Base-by-base conservation (phyloP, 106 monocot species). In the Dendrobium nobile region DNA sequence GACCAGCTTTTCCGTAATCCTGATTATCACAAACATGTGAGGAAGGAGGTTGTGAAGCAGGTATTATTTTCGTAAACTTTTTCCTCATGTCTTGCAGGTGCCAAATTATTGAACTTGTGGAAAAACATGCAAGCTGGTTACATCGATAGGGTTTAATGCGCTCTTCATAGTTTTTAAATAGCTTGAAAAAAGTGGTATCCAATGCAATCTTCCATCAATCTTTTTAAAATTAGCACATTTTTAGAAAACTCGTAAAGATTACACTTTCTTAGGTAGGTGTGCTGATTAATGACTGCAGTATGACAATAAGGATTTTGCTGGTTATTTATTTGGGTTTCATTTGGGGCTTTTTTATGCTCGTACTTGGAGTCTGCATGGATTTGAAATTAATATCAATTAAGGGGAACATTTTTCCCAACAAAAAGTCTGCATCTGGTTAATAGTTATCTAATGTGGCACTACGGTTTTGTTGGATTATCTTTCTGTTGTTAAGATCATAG, bases 1-100 rank as follows among this genome's bases (percentile, higher is more conserved):
- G 96, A 96, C 87, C 96, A 96, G 79, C 85, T 96, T 45, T 96
- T 91, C 75, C 91, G 91, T 26, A 96, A 93, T 79, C 96, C 96
- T 77, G 93, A 93, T 20, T 90, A 96, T 84, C 96, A 96, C 81
- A 93, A 88, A 72, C 91, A 93, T 88, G 89, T 93, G 77, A 87
- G 96, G 54, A 96, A 89, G 86, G 79, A 79, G 55, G 80, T 89
- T 75, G 73, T 93, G 47, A 96, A 93, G 72, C 96, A 96, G 91
- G 93, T 87, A 80, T 24, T 26, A 67, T 54, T 80, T 22, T 79
- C 84, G 20, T 5, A 22, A 61, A 54, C 74, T 43, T 2, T 87
- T 16, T 77, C 13, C 76, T 24, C 27, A 43, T 76, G 15, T 26
- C 24, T 7, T 76, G 18, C 10, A 18, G 41, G 10, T 26, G 22